Evolutionary conservation across 495 filamentous ascomycete species (phyloP), one percentile per base, ranked within the genome.

Genomic region (Aspergillus funiculosus): DNA sequence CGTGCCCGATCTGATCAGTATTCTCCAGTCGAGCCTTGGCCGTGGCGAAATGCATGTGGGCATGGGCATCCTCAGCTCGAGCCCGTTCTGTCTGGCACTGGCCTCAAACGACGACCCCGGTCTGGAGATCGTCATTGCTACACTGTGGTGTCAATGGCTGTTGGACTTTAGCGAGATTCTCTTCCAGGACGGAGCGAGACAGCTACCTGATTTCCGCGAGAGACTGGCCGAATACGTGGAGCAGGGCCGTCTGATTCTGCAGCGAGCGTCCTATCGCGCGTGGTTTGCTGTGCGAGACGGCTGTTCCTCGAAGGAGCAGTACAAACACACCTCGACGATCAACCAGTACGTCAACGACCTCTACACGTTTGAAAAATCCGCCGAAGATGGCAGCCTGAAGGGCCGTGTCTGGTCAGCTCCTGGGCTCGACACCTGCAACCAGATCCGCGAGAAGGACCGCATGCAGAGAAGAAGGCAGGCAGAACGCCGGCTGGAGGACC

Each of bases 81-180:
- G 45, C 27, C 35, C 40, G 10, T 36, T 34, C 15, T 56, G 57
- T 34, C 41, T 35, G 22, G 37, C 50, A 11, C 30, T 42, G 14
- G 24, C 29, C 1, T 31, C 34, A 13, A 31, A 31, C 24, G 56
- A 62, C 32, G 59, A 58, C 37, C 59, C 58, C 0, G 65, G 64
- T 0, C 46, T 72, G 50, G 68, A 72, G 32, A 44, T 68, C 11
- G 55, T 68, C 6, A 55, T 72, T 22, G 51, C 39, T 5, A 59
- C 67, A 20, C 41, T 59, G n/a, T 65, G 59, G 19, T 52, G 58
- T 14, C 65, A 69, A 38, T 70, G 64, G 42, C 34, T 67, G 2
- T 19, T 53, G 7, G 68, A 72, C 29, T 57, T 60, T 25, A 53
- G 52, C 3, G 61, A 63, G n/a, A 39, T 59, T 4, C 15, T 70